A percentile compares a stretch with the other conserved stretches of the same genome.
These are phyloP conservation scores for Myriosclerotinia scirpicola DNA, from an alignment of 2,329 filamentous ascomycete species.

Conservation along the genomic window DNA sequence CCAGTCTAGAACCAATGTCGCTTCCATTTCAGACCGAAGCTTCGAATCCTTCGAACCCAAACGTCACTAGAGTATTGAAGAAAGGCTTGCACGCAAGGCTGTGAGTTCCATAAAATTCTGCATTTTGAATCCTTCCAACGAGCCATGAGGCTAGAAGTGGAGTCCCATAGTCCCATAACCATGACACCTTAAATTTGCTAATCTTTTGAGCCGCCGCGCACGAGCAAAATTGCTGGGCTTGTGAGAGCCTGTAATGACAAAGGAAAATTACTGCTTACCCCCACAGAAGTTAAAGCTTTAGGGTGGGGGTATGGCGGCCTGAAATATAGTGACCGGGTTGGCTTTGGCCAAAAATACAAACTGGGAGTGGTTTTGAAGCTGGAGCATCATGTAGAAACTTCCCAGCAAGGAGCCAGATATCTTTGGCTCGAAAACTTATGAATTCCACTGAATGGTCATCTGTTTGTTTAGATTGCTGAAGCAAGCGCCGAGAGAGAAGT, in stretches of 20 bases:
- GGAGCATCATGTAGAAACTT: not conserved
- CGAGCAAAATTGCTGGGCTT: slow-evolving; percentile 9
- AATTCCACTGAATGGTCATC: not conserved
- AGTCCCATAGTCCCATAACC: not conserved
- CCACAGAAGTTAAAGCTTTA: slow-evolving; percentile 10
- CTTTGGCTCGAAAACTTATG: not conserved
- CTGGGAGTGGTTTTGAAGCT: not conserved
- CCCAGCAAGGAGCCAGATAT: not conserved
- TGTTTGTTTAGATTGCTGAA: not conserved
- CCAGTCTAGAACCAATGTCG: not conserved
- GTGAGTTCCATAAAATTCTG: slow-evolving; percentile 4
- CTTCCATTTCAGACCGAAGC: not conserved
- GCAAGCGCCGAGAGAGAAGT: not conserved
- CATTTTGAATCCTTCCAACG: slow-evolving; percentile 5
- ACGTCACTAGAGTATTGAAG: not conserved
- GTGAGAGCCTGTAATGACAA: not conserved
- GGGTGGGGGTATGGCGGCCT: not conserved
- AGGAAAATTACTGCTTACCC: not conserved
- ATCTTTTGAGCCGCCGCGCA: slow-evolving; percentile 20
- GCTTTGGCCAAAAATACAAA: not conserved
- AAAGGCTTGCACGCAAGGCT: slow-evolving; percentile 3
- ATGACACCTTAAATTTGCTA: not conserved
- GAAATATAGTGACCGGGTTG: slow-evolving; percentile 4
- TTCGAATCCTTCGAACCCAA: slow-evolving; percentile 8
- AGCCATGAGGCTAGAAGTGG: slow-evolving; percentile 16